These are phyloP conservation scores for Serendipita sp. DNA, from an alignment of 768 basidiomycete species.

Conservation along the genomic window DNA sequence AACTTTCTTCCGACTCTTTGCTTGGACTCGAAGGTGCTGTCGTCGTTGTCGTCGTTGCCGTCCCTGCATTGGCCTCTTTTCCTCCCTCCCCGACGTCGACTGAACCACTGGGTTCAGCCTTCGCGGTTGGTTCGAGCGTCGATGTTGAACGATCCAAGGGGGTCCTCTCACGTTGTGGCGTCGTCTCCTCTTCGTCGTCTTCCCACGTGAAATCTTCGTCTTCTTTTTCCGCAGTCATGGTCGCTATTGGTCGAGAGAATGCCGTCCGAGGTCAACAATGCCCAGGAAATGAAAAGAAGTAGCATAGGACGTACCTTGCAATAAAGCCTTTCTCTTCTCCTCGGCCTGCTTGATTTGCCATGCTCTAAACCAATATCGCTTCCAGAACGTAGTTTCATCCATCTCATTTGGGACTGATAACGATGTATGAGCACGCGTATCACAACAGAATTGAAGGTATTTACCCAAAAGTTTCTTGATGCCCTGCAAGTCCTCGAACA, in stretches of 20 bases:
- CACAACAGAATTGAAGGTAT: neutral
- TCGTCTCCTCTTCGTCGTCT: conserved; percentile 63
- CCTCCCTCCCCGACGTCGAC: conserved; percentile 14
- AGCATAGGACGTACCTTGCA: conserved; percentile 36
- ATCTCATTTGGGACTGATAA: conserved; percentile 48
- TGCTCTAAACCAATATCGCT: conserved; percentile 76
- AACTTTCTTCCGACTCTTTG: conserved; percentile 48
- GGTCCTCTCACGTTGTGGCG: conserved; percentile 1
- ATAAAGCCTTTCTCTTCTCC: conserved; percentile 55
- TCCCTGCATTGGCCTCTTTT: too few species aligned
- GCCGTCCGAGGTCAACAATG: too few species aligned
- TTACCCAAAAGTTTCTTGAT: neutral
- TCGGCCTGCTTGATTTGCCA: conserved; percentile 69
- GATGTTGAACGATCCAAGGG: conserved; percentile 13
- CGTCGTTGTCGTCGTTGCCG: conserved; percentile 18
- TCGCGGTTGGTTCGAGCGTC: too few species aligned
- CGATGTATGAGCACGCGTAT: too few species aligned
- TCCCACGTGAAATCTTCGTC: conserved; percentile 82
- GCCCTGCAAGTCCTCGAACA: neutral
- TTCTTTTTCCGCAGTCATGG: conserved; percentile 17
- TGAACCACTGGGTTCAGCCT: neutral
- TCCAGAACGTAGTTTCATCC: conserved; percentile 59
- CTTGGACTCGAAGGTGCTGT: conserved; percentile 29
- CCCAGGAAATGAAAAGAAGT: too few species aligned
- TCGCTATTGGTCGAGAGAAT: neutral